Base-by-base conservation (phyloP, 352 stramenopile species). In the Phytophthora pini region DNA sequence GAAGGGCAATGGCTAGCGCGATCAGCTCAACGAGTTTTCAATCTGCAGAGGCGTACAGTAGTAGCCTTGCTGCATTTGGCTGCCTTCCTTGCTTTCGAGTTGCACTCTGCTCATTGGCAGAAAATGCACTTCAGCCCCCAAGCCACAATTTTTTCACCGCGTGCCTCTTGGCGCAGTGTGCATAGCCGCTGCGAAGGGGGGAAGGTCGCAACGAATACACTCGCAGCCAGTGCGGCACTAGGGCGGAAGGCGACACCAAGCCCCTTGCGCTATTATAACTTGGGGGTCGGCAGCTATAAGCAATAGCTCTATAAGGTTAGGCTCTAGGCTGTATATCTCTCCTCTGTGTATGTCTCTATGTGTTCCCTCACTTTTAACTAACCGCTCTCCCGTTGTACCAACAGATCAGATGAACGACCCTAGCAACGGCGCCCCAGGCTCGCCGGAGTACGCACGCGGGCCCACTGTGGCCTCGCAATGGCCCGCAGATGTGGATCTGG, bases 401-500 rank as follows among this genome's bases (percentile, higher is more conserved):
- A 20, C 38, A 46, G 34, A 67, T 22, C 34, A 22, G 31, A 77
- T 77, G 69, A 77, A 46, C 34, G 68, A 73, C 29, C 27, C 61
- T 43, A 56, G 40, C 40, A 56, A 43, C 34, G 36, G 48, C 40
- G 26, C 26, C 20, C 52, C 61, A 8, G 49, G 59, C 11, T 72
- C 61, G 10, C 66, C 58, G 26, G 67, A 79, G 55, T 70, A 70
- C 49, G 17, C 41, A n/a, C 68, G 72, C 6, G 45, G 52, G 4
- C 46, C 59, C 11, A 74, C 76, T 11, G 58, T 79, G 27, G 62
- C 65, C n/a, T 65, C 77, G 2, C 74, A 70, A 24, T 96, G 88
- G 88, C 86, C 88, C 9, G 68, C 60, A 0, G 86, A 96, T 43
- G 82, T 94, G 27, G 86, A 96, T 53, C 52, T 96, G 13, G 80